Conservation (phyloP, 2,329 filamentous ascomycete species). For the Fusarium papillatum region DNA sequence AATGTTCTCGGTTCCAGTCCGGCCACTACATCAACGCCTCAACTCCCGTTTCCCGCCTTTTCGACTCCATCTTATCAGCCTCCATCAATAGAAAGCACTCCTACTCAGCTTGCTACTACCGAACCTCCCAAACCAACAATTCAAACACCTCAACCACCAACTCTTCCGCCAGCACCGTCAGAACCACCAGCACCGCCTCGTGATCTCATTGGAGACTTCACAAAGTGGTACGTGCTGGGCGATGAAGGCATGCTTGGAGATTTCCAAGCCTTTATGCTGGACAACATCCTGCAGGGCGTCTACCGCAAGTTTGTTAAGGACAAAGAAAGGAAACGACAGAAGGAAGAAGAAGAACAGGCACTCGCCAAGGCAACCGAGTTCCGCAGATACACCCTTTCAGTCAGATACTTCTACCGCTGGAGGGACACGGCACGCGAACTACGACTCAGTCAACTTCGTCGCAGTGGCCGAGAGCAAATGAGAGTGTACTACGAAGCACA, state of each 20-base stretch:
- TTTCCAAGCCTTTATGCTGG: slow-evolving; percentile 61
- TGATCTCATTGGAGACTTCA: slow-evolving; percentile 63
- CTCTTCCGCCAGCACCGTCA: slow-evolving; percentile 25
- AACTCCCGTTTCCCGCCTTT: slow-evolving; percentile 21
- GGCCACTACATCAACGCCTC: slow-evolving; percentile 10
- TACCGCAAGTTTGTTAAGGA: slow-evolving; percentile 57
- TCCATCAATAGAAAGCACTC: not conserved
- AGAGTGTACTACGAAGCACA: slow-evolving; percentile 59
- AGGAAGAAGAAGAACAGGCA: slow-evolving; percentile 63
- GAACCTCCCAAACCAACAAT: not conserved
- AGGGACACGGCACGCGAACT: slow-evolving; percentile 62
- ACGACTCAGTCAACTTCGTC: slow-evolving; percentile 63
- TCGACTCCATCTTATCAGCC: slow-evolving; percentile 9
- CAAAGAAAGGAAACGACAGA: slow-evolving; percentile 56
- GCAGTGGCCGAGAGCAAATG: slow-evolving; percentile 64
- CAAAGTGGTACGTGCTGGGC: slow-evolving; percentile 67
- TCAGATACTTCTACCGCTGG: slow-evolving; percentile 72
- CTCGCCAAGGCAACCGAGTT: slow-evolving; percentile 63
- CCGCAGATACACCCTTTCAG: slow-evolving; percentile 61
- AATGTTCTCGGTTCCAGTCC: slow-evolving; percentile 6
- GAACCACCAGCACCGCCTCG: slow-evolving; percentile 39
- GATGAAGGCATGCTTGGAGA: slow-evolving; percentile 67
- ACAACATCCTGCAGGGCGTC: slow-evolving; percentile 57
- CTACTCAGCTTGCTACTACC: slow-evolving; percentile 9
- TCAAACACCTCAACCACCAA: slow-evolving; percentile 18